These are phyloP conservation scores for Apostasia shenzhenica DNA, from an alignment of 106 monocot species.

Conservation along the genomic window DNA sequence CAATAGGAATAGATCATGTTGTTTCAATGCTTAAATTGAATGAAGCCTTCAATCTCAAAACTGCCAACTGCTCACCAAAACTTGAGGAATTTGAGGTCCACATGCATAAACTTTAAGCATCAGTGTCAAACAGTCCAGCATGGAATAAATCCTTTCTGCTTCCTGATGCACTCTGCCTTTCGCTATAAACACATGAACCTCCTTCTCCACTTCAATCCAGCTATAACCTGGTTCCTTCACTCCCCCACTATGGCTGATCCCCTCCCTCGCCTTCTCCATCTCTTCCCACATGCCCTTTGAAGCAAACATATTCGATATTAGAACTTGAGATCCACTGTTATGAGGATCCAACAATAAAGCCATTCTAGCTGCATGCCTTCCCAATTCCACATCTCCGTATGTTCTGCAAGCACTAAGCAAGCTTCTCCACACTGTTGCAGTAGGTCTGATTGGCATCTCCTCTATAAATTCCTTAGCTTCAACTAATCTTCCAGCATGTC, in stretches of 20 bases:
- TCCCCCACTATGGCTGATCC: constrained; percentile 29
- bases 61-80: no score
- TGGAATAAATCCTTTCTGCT: constrained; percentile 30
- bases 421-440: constrained; percentile 63
- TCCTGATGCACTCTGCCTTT: constrained; percentile 32
- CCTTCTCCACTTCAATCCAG: constrained; percentile 44
- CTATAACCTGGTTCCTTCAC: constrained; percentile 62
- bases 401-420: constrained; percentile 59
- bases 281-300: constrained; percentile 75
- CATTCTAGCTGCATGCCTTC: constrained; percentile 66
- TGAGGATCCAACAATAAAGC: constrained; percentile 37
- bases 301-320: constrained; percentile 81
- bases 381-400: constrained; percentile 59
- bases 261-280: constrained; percentile 42
- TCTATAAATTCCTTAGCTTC: constrained; percentile 70
- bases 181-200: constrained; percentile 43
- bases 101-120: constrained; percentile 24
- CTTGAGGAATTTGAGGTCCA: background rate
- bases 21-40: no score
- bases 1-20: no score
- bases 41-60: no score
- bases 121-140: constrained; percentile 28
- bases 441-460: constrained; percentile 53
- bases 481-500: constrained; percentile 52
- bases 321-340: constrained; percentile 61